Evolutionary conservation across 371 early-diverging fungal species (phyloP).

Genomic region (Mortierella sp.): DNA sequence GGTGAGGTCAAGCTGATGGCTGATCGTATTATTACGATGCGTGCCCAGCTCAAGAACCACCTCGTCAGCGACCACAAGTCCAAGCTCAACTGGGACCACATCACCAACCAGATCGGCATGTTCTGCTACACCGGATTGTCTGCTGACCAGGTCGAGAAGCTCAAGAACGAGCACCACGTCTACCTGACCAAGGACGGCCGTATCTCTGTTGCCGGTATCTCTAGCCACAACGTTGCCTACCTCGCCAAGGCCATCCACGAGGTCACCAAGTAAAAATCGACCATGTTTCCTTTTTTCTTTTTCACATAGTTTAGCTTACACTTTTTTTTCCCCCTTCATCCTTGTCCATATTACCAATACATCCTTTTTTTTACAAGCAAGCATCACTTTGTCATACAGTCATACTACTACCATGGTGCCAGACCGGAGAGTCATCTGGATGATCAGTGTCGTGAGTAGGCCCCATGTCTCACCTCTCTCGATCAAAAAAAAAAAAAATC

Average conservation of each 20-base stretch:
- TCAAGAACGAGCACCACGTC: constrained; percentile 90
- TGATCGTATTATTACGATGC: constrained; percentile 97
- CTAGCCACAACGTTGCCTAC: constrained; percentile 93
- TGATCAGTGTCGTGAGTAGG: too few relatives aligned
- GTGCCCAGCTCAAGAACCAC: constrained; percentile 80
- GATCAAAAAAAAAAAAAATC: background rate
- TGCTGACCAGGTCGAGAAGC: constrained; percentile 90
- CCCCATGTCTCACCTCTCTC: background rate
- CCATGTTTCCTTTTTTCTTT: background rate
- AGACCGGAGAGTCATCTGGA: too few relatives aligned
- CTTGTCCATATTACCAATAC: constrained; percentile 4
- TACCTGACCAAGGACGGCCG: constrained; percentile 98
- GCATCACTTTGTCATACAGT: too few relatives aligned
- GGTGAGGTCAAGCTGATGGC: constrained; percentile 97
- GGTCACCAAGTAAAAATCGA: constrained; percentile 81
- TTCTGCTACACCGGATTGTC: constrained; percentile 97
- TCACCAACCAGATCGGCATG: constrained; percentile 99
- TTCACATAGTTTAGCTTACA: background rate
- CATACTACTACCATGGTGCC: too few relatives aligned
- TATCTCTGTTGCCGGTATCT: constrained; percentile 97
- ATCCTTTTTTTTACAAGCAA: background rate
- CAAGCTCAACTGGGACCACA: constrained; percentile 91
- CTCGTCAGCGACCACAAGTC: constrained; percentile 88
- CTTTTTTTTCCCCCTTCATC: too few relatives aligned
- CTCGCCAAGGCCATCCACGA: constrained; percentile 96